These are phyloP conservation scores for Carex kokanica DNA, from an alignment of 176 grass and related monocot species.

Conservation along the genomic window DNA sequence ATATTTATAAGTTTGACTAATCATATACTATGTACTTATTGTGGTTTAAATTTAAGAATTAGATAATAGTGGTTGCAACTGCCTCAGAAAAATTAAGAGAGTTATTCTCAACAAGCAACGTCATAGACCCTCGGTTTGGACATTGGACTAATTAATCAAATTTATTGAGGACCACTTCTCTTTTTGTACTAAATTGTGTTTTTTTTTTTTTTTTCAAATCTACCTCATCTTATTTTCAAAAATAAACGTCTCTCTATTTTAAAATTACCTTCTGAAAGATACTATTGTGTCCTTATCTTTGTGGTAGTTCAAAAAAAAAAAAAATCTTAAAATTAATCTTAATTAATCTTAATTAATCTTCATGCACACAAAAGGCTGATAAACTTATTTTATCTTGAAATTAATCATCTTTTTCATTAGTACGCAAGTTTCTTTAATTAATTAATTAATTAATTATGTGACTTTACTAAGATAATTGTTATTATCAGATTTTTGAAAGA, in stretches of 20 bases:
- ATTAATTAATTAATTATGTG: not conserved
- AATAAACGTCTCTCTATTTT: not conserved
- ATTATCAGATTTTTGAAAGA: constrained; percentile 2
- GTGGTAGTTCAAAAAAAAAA: not conserved
- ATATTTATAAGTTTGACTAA: not conserved
- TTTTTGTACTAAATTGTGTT: not conserved
- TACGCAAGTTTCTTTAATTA: not conserved
- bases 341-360: not conserved
- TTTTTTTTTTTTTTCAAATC: not conserved
- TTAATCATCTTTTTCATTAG: not conserved
- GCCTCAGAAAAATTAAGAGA: constrained; percentile 9
- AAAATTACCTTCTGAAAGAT: not conserved
- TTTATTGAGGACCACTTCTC: not conserved
- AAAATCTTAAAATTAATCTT: too few relatives aligned
- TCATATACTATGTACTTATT: not conserved
- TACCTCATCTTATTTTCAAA: not conserved
- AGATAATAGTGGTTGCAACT: constrained; percentile 26
- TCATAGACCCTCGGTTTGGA: not conserved
- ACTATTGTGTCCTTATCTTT: not conserved
- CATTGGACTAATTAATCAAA: not conserved
- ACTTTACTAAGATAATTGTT: not conserved
- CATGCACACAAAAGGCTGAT: not conserved
- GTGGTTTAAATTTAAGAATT: not conserved
- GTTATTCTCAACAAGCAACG: constrained; percentile 7
- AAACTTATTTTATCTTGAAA: not conserved